These are phyloP conservation scores for Pestalotiopsis sp. DNA, from an alignment of 2,329 filamentous ascomycete genomes.

Conservation along the genomic window DNA sequence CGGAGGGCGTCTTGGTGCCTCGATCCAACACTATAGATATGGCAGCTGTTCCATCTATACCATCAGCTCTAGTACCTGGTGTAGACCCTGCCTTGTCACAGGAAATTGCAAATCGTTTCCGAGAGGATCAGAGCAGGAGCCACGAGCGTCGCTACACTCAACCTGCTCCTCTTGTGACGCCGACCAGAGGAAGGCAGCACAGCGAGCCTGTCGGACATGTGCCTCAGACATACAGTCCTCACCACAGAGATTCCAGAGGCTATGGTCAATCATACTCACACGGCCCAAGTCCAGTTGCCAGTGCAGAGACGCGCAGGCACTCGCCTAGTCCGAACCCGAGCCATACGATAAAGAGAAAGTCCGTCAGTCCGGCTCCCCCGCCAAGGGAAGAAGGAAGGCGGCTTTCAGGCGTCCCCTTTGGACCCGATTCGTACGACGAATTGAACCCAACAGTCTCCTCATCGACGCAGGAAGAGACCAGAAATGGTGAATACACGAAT, in stretches of 20 bases:
- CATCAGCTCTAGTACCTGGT: slow-evolving; percentile 60
- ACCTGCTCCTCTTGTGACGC: slow-evolving; percentile 34
- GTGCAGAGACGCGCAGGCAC: slow-evolving; percentile 26
- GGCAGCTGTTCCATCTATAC: slow-evolving; percentile 43
- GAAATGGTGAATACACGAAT: slow-evolving; percentile 45
- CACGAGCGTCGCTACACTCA: slow-evolving; percentile 47
- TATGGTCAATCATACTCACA: slow-evolving; percentile 39
- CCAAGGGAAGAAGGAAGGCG: slow-evolving; percentile 54
- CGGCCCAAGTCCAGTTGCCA: slow-evolving; percentile 33
- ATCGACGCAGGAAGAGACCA: slow-evolving; percentile 31
- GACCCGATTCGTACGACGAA: slow-evolving; percentile 73
- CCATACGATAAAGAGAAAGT: slow-evolving; percentile 55
- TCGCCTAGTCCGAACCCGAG: slow-evolving; percentile 47
- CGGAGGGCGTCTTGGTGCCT: slow-evolving; percentile 19
- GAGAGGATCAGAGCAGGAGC: slow-evolving; percentile 47
- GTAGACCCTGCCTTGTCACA: slow-evolving; percentile 56
- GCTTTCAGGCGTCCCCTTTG: slow-evolving; percentile 66
- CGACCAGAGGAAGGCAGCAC: slow-evolving; percentile 40
- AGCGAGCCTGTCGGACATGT: slow-evolving; percentile 31
- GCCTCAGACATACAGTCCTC: slow-evolving; percentile 22
- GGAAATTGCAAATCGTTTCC: slow-evolving; percentile 58
- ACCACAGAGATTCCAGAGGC: slow-evolving; percentile 19
- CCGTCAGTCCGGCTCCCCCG: slow-evolving; percentile 75
- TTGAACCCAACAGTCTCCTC: slow-evolving; percentile 61
- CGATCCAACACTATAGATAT: slow-evolving; percentile 36